Percentiles rank a stretch among this genome's conserved stretches.
phyloP scores from a whole-genome alignment of 768 basidiomycete species.

The Phaffia australis region DNA sequence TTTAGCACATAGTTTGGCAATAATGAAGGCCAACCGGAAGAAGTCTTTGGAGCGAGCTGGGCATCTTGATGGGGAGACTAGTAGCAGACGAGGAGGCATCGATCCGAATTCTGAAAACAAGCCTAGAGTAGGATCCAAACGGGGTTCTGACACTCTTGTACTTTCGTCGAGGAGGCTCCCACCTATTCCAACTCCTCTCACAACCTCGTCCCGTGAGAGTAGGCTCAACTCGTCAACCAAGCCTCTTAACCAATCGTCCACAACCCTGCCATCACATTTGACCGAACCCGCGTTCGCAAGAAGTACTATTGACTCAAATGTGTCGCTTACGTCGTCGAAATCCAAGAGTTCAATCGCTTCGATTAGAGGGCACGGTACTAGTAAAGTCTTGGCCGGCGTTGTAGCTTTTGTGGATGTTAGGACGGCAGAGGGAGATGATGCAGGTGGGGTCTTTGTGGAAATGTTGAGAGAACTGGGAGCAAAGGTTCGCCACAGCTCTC shows the following conservation, averaged over 20 bases:
- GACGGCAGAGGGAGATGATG: slow-evolving; percentile 65
- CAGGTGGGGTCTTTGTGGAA: slow-evolving; percentile 66
- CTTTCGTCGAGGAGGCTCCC: slow-evolving; percentile 2
- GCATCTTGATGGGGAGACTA: background rate
- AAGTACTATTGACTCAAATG: background rate
- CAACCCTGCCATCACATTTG: slow-evolving; percentile 1
- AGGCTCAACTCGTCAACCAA: background rate
- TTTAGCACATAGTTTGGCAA: slow-evolving; percentile 18
- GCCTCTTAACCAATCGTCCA: background rate
- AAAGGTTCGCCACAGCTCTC: slow-evolving; percentile 45
- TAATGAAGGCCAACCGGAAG: slow-evolving; percentile 16
- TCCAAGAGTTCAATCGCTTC: slow-evolving; percentile 16
- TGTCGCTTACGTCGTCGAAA: slow-evolving; percentile 19
- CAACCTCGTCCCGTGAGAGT: background rate
- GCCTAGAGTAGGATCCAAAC: background rate
- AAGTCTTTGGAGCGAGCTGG: no score
- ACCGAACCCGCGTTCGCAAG: background rate
- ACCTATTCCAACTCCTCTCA: slow-evolving; percentile 9
- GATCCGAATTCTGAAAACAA: background rate
- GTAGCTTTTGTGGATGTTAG: slow-evolving; percentile 74
- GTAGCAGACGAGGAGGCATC: background rate
- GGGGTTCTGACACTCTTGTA: background rate
- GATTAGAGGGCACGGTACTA: slow-evolving; percentile 6
- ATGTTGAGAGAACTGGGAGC: slow-evolving; percentile 73
- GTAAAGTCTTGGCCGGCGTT: slow-evolving; percentile 50